Conservation (phyloP, 2,329 filamentous ascomycete genomes). For the Fusarium brachygibbosum region DNA sequence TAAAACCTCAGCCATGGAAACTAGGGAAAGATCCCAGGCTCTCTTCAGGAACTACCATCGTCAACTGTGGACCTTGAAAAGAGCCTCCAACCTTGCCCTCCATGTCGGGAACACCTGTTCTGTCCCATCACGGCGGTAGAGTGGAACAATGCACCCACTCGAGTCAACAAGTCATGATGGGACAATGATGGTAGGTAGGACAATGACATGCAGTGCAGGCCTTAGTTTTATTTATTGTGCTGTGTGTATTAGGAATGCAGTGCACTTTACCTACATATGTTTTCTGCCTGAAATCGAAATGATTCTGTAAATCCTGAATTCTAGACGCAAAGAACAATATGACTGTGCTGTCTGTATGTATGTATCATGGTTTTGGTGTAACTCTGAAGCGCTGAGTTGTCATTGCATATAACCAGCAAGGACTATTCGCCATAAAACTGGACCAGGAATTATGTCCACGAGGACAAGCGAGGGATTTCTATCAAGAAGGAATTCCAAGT, state of each 20-base stretch:
- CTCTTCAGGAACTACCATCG: conserved; percentile 8
- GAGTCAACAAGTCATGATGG: conserved; percentile 31
- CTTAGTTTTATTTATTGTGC: neutral
- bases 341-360: neutral
- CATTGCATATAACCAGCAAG: conserved; percentile 47
- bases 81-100: conserved; percentile 10
- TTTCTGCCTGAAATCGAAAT: neutral
- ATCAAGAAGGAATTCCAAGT: neutral
- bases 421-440: conserved; percentile 19
- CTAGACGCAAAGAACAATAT: neutral
- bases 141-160: conserved; percentile 31
- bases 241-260: neutral
- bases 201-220: conserved; percentile 42
- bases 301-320: conserved; percentile 4
- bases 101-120: conserved; percentile 15
- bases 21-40: conserved; percentile 10
- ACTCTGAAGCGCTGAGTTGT: conserved; percentile 47
- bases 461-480: conserved; percentile 18
- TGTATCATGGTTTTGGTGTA: conserved; percentile 29
- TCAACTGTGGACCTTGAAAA: conserved; percentile 16
- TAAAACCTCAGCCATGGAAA: neutral
- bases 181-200: conserved; percentile 31
- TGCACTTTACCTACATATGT: conserved; percentile 10
- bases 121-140: conserved; percentile 35
- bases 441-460: conserved; percentile 43